Percentiles rank a stretch among this genome's conserved stretches.
phyloP scores from a whole-genome alignment of 805 yeast species.

The Lipomyces anomalus region DNA sequence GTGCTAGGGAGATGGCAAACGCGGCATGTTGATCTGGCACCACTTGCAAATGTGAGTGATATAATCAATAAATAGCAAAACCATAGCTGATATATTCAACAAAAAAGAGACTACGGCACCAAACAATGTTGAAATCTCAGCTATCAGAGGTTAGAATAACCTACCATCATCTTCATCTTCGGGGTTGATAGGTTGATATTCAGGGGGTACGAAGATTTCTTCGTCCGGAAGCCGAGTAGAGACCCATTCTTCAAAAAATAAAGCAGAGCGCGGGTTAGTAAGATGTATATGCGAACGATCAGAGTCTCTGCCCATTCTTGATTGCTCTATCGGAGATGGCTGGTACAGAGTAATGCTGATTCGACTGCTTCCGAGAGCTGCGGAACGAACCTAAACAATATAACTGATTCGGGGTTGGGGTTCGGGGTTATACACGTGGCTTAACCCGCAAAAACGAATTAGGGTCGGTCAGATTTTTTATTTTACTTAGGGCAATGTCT shows the following conservation, averaged over 20 bases:
- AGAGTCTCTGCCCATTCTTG: constrained; percentile 16
- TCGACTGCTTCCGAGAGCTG: neutral
- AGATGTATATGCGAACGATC: constrained; percentile 24
- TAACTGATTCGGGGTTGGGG: neutral
- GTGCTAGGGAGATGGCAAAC: constrained; percentile 22
- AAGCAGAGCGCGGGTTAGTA: constrained; percentile 16
- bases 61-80: no score
- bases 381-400: neutral
- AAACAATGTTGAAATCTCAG: neutral
- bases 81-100: no score
- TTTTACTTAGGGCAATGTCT: no score
- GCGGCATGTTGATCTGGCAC: constrained; percentile 28
- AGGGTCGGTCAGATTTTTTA: no score
- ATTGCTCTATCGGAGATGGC: neutral
- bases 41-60: no score
- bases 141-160: neutral
- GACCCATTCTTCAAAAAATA: constrained; percentile 23
- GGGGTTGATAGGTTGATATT: constrained; percentile 24
- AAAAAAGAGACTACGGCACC: neutral
- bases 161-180: constrained; percentile 26
- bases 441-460: no score
- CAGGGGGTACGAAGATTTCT: constrained; percentile 22
- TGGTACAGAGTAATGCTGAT: neutral
- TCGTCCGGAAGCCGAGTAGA: constrained; percentile 19
- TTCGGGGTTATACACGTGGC: neutral